phyloP scores from a whole-genome alignment of 1,284 basidiomycete species.

The Malassezia restricta region DNA sequence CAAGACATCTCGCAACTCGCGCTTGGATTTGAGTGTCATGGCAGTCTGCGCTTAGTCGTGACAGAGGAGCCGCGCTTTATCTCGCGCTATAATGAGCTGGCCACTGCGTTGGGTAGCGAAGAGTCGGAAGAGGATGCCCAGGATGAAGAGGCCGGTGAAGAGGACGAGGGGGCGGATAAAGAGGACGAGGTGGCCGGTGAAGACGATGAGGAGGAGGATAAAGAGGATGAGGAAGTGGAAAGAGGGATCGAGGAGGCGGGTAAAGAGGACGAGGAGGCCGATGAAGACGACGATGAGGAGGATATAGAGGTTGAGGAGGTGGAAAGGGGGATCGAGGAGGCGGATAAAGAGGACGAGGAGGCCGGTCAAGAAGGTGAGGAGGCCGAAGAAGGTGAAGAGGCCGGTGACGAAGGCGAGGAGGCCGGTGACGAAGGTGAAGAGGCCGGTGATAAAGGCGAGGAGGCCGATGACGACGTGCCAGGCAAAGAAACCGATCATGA shows the following conservation, averaged over 20 bases:
- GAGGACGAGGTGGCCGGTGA: neutral
- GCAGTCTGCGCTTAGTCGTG: slow-evolving; percentile 30
- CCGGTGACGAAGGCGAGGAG: slow-evolving; percentile 5
- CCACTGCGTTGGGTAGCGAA: slow-evolving; percentile 24
- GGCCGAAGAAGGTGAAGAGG: slow-evolving; percentile 1
- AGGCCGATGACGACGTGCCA: too few species aligned
- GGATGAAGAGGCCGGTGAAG: neutral
- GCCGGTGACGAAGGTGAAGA: neutral
- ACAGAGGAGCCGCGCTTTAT: slow-evolving; percentile 34
- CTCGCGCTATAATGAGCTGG: slow-evolving; percentile 36
- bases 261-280: neutral
- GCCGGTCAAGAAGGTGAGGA: neutral
- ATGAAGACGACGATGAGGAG: neutral
- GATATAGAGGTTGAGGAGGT: neutral
- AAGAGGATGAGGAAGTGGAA: neutral
- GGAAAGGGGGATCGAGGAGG: neutral
- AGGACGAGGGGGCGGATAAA: neutral
- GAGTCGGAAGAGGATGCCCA: slow-evolving; percentile 4
- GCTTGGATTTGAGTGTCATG: slow-evolving; percentile 22
- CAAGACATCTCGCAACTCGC: slow-evolving; percentile 35
- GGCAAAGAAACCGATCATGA: too few species aligned
- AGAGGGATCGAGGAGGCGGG: neutral
- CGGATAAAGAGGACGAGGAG: slow-evolving; percentile 1
- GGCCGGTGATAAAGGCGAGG: neutral
- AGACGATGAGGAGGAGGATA: neutral